Evolutionary conservation across 345 rosid species (phyloP).

Genomic region (Hibiscus trionum): DNA sequence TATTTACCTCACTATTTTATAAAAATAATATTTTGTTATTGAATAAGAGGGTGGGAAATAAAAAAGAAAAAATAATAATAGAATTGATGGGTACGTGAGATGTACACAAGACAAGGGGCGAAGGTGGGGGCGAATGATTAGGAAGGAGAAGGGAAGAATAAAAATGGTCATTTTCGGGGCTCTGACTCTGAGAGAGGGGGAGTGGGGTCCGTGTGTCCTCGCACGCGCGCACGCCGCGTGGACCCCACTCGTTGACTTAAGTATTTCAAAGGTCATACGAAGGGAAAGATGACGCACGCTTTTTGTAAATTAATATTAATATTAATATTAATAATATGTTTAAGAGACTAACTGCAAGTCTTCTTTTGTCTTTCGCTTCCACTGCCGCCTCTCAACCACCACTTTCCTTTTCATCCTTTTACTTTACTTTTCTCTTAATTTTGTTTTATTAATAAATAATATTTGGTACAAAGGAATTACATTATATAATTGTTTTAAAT

Average conservation of each 20-base stretch:
- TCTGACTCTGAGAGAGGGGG: conserved; percentile 36
- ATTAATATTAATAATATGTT: neutral
- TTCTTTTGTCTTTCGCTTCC: neutral
- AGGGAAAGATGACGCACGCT: neutral
- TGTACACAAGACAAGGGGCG: neutral
- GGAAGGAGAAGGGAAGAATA: neutral
- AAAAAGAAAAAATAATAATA: neutral
- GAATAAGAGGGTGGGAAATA: neutral
- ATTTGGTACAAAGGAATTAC: too few species aligned
- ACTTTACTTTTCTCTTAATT: neutral
- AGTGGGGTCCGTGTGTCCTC: conserved; percentile 41
- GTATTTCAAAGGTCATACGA: neutral
- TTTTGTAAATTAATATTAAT: neutral
- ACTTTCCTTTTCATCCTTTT: neutral
- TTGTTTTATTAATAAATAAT: too few species aligned
- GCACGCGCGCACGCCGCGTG: conserved; percentile 67
- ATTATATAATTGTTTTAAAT: too few species aligned
- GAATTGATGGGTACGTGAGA: neutral
- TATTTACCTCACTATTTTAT: too few species aligned
- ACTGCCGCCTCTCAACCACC: neutral
- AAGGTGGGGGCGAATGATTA: conserved; percentile 1
- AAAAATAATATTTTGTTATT: neutral
- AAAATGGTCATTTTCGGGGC: conserved; percentile 29
- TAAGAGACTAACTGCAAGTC: neutral
- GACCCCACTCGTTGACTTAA: conserved; percentile 44